Evolutionary conservation across 1,284 basidiomycete species (phyloP), one percentile per base, ranked within the genome.

Genomic region (Apiotrichum montevideense): DNA sequence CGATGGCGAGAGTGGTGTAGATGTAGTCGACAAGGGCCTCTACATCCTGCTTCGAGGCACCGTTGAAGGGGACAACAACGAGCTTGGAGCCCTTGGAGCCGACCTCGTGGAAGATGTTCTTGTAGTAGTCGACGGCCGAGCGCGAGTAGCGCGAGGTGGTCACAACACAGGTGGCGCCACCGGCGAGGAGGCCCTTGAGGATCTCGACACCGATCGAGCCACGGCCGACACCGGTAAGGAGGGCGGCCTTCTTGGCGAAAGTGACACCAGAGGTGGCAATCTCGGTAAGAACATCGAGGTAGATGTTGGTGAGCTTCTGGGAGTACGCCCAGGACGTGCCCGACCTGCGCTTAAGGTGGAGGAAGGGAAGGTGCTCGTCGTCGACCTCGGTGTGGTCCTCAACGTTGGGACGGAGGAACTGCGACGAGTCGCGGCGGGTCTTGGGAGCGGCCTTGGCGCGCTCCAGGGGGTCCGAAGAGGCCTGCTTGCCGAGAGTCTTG

Each of bases 11-110:
- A 45, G 87, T 93, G 46, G 88, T 85, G 79, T 98, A 98, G 77
- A 98, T 95, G 78, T 98, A 98, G 79, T 98, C 94, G 67, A 98
- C 86, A 55, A 98, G 84, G 9, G 92, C 90, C 72, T 98, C 94
- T 43, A 95, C 90, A 69, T 98, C 96, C 77, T 98, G 94, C 79
- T 90, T 94, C 11, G 95, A 98, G 21, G 75, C 77, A 77, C 96
- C 94, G 73, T 98, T 98, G 85, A 98, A 98, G 39, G 95, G 95
- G 35, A 98, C 94, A 47, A 98, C 94, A 14, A 93, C 95, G 52
- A 98, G 83, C 42, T 92, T 90, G 41, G 95, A 95, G 35, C 93
- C 95, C 64, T 91, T 88, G 68, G 90, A 91, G 44, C 95, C 95
- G 68, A 87, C 87, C 66, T 89, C 87, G 77, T 98, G 95, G 84